phyloP scores from a whole-genome alignment of 768 basidiomycete genomes.

The Lactarius sp. region DNA sequence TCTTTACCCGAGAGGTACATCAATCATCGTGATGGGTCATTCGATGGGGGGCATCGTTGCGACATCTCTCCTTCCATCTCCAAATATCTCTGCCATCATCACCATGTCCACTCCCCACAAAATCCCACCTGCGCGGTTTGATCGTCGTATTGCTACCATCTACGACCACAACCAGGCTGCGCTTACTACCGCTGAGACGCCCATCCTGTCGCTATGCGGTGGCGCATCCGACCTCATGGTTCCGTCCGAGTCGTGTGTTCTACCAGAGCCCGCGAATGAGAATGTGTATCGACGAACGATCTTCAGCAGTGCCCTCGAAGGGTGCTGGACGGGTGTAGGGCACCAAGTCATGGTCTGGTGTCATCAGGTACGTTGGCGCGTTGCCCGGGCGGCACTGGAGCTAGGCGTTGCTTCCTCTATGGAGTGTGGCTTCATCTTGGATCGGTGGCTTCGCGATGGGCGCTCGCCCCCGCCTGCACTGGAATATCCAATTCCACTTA shows the following conservation, averaged over 20 bases:
- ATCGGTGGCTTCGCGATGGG: constrained; percentile 67
- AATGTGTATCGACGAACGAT: constrained; percentile 52
- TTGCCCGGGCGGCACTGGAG: constrained; percentile 77
- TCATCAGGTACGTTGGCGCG: constrained; percentile 88
- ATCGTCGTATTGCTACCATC: constrained; percentile 69
- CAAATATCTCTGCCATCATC: constrained; percentile 67
- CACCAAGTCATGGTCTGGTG: constrained; percentile 99
- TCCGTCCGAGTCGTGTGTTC: constrained; percentile 80
- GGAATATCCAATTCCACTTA: background rate
- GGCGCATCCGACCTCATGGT: constrained; percentile 91
- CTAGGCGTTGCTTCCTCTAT: constrained; percentile 37
- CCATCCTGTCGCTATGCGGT: constrained; percentile 82
- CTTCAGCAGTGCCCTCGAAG: constrained; percentile 83
- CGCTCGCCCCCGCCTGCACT: constrained; percentile 38
- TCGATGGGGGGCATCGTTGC: constrained; percentile 98
- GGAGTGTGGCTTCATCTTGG: constrained; percentile 41
- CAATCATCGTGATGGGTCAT: constrained; percentile 80
- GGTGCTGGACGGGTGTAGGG: constrained; percentile 93
- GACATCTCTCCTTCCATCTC: constrained; percentile 65
- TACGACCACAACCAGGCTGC: constrained; percentile 46
- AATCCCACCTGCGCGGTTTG: constrained; percentile 84
- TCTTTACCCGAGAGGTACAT: constrained; percentile 57
- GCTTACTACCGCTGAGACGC: constrained; percentile 47
- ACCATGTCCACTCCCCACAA: constrained; percentile 96
- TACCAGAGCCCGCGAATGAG: constrained; percentile 35